Base-by-base conservation (phyloP, 495 filamentous ascomycete species). In the Penicillium riverlandense region DNA sequence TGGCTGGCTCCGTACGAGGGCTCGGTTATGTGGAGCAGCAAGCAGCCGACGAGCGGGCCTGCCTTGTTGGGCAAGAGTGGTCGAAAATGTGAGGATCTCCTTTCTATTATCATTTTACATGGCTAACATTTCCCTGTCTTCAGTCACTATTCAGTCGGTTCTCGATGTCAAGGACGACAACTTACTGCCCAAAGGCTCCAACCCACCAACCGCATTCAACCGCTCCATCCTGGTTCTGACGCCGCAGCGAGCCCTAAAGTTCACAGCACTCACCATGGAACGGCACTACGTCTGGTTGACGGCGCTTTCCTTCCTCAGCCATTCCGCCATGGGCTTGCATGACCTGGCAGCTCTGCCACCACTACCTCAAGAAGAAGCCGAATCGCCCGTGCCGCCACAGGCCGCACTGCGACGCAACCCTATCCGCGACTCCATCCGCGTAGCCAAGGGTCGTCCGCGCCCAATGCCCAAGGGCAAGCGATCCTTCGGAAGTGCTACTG, bases 1-100 rank as follows among this genome's bases (percentile, higher is more conserved):
- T 98, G 92, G 92, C 76, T 98, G 29, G 90, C 90, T 10, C 92
- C 92, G 11, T 96, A 96, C 57, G 92, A 98, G 65, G 78, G 90
- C 33, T 82, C 90, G 8, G 90, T 98, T 38, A 88, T 98, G 68
- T 98, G 92, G 92, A 96, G 91, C 63, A 95, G 85, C 76, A 95
- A 95, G 74, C 94, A 97, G 65, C 92, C 92, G 14, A 86, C 83
- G 14, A 86, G 83, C 51, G 87, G 86, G 28, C 84, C 80, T 55
- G 90, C 92, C 15, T 67, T 97, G 62, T 73, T 97, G 70, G 92
- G 92, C 47, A 98, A 97, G 74, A 86, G 83, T 69, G 94, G 94
- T 29, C 82, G 92, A 54, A 98, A 98, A 67, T 71, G 91, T 96
- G 77, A 82, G 90, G 14, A 11, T 11, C 28, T 47, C 7, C 11